phyloP scores from a whole-genome alignment of 371 early-diverging fungal species.

The Actinomortierella wolfii region DNA sequence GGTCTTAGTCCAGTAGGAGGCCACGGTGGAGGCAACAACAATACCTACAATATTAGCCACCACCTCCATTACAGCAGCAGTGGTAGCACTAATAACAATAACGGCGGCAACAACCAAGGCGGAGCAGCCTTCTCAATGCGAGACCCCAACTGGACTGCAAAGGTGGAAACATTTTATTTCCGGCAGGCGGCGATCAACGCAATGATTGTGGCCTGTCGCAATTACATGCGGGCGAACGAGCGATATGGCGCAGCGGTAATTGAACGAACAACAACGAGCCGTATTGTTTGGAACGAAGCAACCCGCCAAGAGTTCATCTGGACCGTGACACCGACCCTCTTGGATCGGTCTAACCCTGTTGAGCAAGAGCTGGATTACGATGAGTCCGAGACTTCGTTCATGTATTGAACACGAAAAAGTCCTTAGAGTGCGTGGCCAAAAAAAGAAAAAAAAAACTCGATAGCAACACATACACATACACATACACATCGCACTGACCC shows the following conservation, averaged over 20 bases:
- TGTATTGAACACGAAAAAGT: conserved; percentile 17
- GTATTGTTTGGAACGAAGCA: conserved; percentile 25
- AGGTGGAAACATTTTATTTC: conserved; percentile 13
- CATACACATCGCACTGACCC: no score
- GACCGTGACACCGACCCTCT: conserved; percentile 14
- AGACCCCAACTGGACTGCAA: conserved; percentile 17
- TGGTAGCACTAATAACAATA: background rate
- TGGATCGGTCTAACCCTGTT: conserved; percentile 25
- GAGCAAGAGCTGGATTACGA: conserved; percentile 17
- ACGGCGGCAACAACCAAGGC: background rate
- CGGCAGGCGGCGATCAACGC: conserved; percentile 11
- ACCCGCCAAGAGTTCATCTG: conserved; percentile 21
- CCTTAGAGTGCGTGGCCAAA: conserved; percentile 16
- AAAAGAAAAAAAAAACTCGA: conserved; percentile 4
- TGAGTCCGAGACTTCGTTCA: background rate
- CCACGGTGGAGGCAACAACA: background rate
- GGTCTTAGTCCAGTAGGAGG: background rate
- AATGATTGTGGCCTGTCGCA: conserved; percentile 17
- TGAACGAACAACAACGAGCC: background rate
- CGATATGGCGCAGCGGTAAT: conserved; percentile 8
- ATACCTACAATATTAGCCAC: background rate
- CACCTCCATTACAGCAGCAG: background rate
- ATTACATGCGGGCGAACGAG: conserved; percentile 14
- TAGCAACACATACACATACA: no score
- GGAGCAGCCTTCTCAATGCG: background rate